Conservation (phyloP, 371 early-diverging fungal species). For the Syncephalastrum sp. region DNA sequence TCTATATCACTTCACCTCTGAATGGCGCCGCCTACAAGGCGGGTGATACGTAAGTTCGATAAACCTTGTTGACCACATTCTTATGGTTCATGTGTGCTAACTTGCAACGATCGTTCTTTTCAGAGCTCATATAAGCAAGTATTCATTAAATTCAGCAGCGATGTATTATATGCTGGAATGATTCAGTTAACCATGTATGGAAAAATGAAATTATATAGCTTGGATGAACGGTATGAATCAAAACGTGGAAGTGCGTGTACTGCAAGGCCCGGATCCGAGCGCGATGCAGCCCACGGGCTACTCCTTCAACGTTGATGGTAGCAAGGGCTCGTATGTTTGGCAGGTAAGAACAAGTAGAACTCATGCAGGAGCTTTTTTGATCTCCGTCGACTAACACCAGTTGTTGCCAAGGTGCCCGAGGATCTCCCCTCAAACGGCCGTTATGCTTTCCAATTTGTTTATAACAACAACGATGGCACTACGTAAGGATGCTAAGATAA, state of each 20-base stretch:
- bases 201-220: conserved; percentile 6
- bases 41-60: conserved; percentile 11
- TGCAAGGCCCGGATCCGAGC: conserved; percentile 8
- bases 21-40: conserved; percentile 6
- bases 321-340: conserved; percentile 12
- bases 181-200: too few relatives aligned
- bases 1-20: conserved; percentile 15
- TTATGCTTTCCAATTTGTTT: conserved; percentile 15
- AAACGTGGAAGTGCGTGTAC: conserved; percentile 8
- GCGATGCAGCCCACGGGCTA: conserved; percentile 11
- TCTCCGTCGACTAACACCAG: conserved; percentile 3
- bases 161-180: too few relatives aligned
- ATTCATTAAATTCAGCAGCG: too few relatives aligned
- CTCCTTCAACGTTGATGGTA: conserved; percentile 11
- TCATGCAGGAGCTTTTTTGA: conserved; percentile 4
- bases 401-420: conserved; percentile 11
- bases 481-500: not conserved
- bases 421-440: conserved; percentile 5
- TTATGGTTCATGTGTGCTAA: too few relatives aligned
- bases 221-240: conserved; percentile 19
- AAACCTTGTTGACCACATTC: too few relatives aligned
- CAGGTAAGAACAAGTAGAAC: conserved; percentile 4
- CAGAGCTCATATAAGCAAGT: too few relatives aligned
- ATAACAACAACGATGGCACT: conserved; percentile 4
- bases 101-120: too few relatives aligned